Conservation (phyloP, 805 yeast genomes). For the Pichia scutulata region DNA sequence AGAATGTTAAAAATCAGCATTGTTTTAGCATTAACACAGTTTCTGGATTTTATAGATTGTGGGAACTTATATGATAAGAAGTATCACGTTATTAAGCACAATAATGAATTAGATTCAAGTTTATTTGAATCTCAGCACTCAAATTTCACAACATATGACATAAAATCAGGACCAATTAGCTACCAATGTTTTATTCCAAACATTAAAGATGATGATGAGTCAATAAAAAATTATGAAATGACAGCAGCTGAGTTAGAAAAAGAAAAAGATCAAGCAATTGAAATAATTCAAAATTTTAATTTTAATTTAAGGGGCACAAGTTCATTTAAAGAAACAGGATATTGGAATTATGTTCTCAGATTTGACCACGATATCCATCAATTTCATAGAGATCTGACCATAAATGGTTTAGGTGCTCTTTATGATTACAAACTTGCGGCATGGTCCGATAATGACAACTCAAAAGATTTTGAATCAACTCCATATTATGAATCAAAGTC, state of each 20-base stretch:
- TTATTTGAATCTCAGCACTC: background rate
- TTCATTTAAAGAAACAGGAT: constrained; percentile 9
- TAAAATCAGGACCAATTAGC: background rate
- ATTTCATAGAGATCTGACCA: constrained; percentile 5
- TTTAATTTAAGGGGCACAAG: background rate
- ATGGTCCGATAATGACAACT: constrained; percentile 6
- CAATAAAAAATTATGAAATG: background rate
- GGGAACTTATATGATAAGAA: background rate
- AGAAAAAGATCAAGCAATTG: constrained; percentile 17
- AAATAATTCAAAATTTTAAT: constrained; percentile 12
- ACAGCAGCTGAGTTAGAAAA: constrained; percentile 5
- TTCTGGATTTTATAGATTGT: background rate
- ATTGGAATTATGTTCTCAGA: constrained; percentile 15
- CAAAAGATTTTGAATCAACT: background rate
- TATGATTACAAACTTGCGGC: constrained; percentile 4
- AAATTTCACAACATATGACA: background rate
- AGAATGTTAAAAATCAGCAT: background rate
- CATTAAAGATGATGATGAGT: background rate
- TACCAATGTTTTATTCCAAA: constrained; percentile 4
- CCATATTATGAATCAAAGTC: constrained; percentile 2
- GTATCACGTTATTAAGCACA: background rate
- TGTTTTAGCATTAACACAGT: background rate
- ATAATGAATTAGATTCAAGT: background rate
- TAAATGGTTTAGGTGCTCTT: background rate
- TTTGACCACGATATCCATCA: constrained; percentile 11